Conservation (phyloP, 108 stramenopile species). For the Conticribra weissflogii region DNA sequence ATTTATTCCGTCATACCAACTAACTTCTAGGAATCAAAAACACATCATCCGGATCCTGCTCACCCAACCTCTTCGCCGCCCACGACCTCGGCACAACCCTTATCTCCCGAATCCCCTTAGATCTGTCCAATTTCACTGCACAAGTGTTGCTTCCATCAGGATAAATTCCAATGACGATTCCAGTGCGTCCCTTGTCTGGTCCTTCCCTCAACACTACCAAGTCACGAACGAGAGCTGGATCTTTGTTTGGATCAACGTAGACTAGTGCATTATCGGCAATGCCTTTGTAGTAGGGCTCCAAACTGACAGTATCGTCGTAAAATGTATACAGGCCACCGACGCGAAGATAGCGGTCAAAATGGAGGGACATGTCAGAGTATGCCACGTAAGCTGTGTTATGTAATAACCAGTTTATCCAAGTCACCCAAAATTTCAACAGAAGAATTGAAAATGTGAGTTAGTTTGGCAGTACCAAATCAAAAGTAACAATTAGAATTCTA, state of each 20-base stretch:
- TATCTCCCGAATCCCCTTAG: conserved; percentile 81
- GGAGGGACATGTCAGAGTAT: conserved; percentile 84
- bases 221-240: conserved; percentile 82
- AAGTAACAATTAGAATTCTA: no score
- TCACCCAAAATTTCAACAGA: no score
- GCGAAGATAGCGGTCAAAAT: conserved; percentile 83
- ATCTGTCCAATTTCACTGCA: conserved; percentile 81
- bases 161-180: conserved; percentile 87
- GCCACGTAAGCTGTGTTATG: conserved; percentile 62
- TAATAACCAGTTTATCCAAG: neutral
- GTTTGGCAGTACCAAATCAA: no score
- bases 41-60: conserved; percentile 90
- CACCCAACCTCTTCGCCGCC: conserved; percentile 84
- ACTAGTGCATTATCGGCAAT: conserved; percentile 63
- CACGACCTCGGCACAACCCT: conserved; percentile 68
- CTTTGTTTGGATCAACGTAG: conserved; percentile 79
- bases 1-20: no score
- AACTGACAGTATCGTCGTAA: conserved; percentile 73
- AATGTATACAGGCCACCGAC: conserved; percentile 85
- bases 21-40: conserved; percentile 75
- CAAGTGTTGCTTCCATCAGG: conserved; percentile 66
- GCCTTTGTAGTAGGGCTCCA: conserved; percentile 71
- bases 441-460: no score
- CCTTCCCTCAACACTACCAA: conserved; percentile 75
- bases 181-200: conserved; percentile 83